Evolutionary conservation across 345 rosid genomes (phyloP), one percentile per base, ranked within the genome.

Genomic region (Kandelia obovata): DNA sequence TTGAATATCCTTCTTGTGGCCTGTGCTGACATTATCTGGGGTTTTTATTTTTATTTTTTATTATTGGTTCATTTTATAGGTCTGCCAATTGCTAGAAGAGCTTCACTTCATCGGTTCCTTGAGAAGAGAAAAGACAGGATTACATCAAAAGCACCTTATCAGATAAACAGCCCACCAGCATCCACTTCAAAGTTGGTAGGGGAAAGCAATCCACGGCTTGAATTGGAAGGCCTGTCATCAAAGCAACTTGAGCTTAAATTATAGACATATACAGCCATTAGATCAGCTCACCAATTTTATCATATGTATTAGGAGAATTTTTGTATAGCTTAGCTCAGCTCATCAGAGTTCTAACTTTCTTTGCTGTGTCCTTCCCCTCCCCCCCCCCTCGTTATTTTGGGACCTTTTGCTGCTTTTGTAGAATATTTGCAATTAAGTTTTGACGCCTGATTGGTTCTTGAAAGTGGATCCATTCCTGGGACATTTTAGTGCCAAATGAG

Each of bases 111-210:
- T 66, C 79, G 87, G 46, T 91, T 91, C 83, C 77, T 91, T 37
- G 83, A 83, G 55, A 89, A 89, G 81, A 85, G 96, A 62, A 91
- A 87, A 71, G 92, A 87, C 85, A 88, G 96, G 76, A 79, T 71
- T 15, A 72, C 78, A 30, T 82, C 87, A 62, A 86, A 76, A 77
- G 89, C 91, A n/a, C 96, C 96, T 34, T 89, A 89, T 68, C 89
- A 83, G 74, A 69, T 76, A 51, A 72, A 77, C 67, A 59, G 71
- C 27, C 30, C 68, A 58, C 2, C 61, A 19, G 16, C 53, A 53
- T 55, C 69, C 25, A 43, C 71, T 52, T 71, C 73, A 46, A 75
- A 78, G 31, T 70, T 78, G 6, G 84, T 71, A 23, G 73, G 72
- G 61, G 69, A 49, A 23, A 56, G 47, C 26, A 46, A 56, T 58